Evolutionary conservation across 1,284 basidiomycete species (phyloP).

Genomic region (Puccinia polysora): DNA sequence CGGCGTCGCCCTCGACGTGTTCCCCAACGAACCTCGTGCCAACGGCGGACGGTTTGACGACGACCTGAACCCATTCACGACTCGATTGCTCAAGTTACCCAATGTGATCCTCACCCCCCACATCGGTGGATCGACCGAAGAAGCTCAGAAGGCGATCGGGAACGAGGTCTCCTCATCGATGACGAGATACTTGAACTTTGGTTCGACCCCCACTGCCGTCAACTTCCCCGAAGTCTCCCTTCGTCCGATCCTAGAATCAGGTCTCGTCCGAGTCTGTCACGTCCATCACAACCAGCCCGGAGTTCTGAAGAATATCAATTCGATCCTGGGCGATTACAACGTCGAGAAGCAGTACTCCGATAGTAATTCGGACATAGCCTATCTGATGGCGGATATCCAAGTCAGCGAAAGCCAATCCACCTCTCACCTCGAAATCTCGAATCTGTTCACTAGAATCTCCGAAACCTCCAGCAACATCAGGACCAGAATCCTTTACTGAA

Average conservation of each 20-base stretch:
- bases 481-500: conserved; percentile 46
- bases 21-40: conserved; percentile 81
- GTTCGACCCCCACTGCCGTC: conserved; percentile 83
- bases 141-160: conserved; percentile 96
- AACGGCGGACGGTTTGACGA: conserved; percentile 83
- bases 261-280: conserved; percentile 84
- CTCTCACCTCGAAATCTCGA: conserved; percentile 63
- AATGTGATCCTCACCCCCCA: conserved; percentile 96
- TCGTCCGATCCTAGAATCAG: conserved; percentile 70
- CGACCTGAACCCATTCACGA: conserved; percentile 74
- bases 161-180: conserved; percentile 85
- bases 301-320: conserved; percentile 92
- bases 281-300: conserved; percentile 97
- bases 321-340: conserved; percentile 83
- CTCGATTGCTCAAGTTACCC: conserved; percentile 65
- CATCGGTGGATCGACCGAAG: conserved; percentile 97
- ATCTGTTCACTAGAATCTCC: conserved; percentile 75
- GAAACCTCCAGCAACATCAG: conserved; percentile 59
- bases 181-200: conserved; percentile 84
- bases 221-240: conserved; percentile 99
- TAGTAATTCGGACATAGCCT: conserved; percentile 88
- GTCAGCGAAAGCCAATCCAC: conserved; percentile 58
- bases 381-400: conserved; percentile 76
- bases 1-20: conserved; percentile 92
- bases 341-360: conserved; percentile 99